These are phyloP conservation scores for Talaromyces sp. DNA, from an alignment of 2,329 filamentous ascomycete species.

Conservation along the genomic window DNA sequence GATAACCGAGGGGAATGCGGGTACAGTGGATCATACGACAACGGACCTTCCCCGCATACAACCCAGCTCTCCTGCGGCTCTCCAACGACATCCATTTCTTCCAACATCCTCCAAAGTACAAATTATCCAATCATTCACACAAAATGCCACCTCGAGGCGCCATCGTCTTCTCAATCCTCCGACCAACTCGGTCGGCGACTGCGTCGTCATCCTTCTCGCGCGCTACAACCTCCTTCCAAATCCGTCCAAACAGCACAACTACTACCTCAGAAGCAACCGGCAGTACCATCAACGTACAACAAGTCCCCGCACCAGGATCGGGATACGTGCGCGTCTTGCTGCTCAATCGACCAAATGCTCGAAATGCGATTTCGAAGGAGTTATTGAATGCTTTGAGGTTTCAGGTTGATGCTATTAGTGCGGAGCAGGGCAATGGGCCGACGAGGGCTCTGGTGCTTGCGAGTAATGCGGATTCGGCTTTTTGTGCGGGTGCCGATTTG, in stretches of 20 bases:
- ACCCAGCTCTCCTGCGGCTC: not conserved
- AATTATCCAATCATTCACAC: not conserved
- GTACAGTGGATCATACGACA: not conserved
- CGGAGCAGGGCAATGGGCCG: constrained; percentile 54
- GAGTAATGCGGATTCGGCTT: constrained; percentile 79
- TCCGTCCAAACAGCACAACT: constrained; percentile 31
- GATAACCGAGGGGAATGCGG: constrained; percentile 7
- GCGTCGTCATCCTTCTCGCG: not conserved
- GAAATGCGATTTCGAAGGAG: constrained; percentile 84
- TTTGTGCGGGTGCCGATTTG: constrained; percentile 92
- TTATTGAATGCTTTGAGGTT: constrained; percentile 70
- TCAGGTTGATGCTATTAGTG: constrained; percentile 70
- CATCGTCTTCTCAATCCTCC: constrained; percentile 17
- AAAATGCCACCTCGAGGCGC: constrained; percentile 33
- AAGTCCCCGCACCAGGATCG: constrained; percentile 72
- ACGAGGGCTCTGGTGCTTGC: constrained; percentile 82
- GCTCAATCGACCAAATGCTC: constrained; percentile 77
- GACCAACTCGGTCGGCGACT: not conserved
- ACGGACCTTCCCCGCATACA: constrained; percentile 5
- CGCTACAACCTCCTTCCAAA: constrained; percentile 4
- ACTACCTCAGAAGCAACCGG: constrained; percentile 35
- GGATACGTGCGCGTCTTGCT: constrained; percentile 87
- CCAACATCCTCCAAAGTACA: not conserved
- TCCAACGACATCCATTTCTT: not conserved
- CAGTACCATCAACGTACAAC: constrained; percentile 63